A percentile compares a stretch with the other conserved stretches of the same genome.
Conservation (phyloP, 805 yeast species). For the Yarrowia yakushimensis region DNA sequence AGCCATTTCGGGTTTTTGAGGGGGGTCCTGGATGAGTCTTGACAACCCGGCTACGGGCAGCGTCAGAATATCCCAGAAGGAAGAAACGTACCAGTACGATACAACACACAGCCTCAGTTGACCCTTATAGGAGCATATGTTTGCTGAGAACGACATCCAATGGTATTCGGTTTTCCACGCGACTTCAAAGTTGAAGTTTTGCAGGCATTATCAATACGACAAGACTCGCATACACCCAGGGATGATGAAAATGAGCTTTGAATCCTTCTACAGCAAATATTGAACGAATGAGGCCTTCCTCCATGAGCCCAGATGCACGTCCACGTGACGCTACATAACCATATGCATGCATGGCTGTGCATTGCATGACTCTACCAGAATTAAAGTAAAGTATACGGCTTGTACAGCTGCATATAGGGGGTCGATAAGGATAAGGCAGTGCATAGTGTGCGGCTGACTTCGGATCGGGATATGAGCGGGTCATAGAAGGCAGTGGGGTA, state of each 20-base stretch:
- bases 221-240: neutral
- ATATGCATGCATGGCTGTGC: neutral
- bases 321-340: neutral
- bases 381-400: constrained; percentile 10
- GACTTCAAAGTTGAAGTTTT: neutral
- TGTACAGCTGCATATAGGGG: neutral
- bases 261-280: neutral
- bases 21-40: neutral
- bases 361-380: constrained; percentile 8
- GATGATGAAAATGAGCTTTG: too few relatives aligned
- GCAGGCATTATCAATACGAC: neutral
- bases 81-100: neutral
- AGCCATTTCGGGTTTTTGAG: neutral
- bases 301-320: neutral
- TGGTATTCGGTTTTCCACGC: too few relatives aligned
- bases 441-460: neutral
- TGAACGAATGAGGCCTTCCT: neutral
- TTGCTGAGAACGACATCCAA: too few relatives aligned
- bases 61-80: neutral
- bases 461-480: neutral
- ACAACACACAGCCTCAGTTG: neutral
- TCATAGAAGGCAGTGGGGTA: too few relatives aligned
- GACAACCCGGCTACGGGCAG: neutral
- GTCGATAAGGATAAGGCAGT: constrained; percentile 20
- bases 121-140: too few relatives aligned